Conservation (phyloP, 495 filamentous ascomycete genomes). For the Thozetella sp. region DNA sequence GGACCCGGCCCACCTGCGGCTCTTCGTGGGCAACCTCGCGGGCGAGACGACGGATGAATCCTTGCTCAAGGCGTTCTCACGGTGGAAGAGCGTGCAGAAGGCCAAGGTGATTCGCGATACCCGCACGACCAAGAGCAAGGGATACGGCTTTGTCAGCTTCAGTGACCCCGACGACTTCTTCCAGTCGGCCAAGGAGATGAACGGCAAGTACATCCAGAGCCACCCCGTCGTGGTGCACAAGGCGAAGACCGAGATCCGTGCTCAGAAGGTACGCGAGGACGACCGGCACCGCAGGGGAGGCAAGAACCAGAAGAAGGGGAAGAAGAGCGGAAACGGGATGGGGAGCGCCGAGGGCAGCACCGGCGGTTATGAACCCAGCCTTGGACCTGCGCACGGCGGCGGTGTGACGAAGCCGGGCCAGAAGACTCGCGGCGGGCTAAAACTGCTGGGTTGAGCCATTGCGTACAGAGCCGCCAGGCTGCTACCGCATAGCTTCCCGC, state of each 20-base stretch:
- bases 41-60: slow-evolving; percentile 98
- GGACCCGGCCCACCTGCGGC: slow-evolving; percentile 92
- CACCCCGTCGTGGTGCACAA: slow-evolving; percentile 87
- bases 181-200: slow-evolving; percentile 93
- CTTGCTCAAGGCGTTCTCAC: slow-evolving; percentile 87
- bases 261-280: slow-evolving; percentile 48
- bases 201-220: slow-evolving; percentile 98
- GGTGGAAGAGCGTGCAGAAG: slow-evolving; percentile 86
- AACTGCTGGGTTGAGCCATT: slow-evolving; percentile 73
- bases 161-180: slow-evolving; percentile 95
- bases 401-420: slow-evolving; percentile 77
- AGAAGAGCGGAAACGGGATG: slow-evolving; percentile 31
- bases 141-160: slow-evolving; percentile 96
- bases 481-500: too few species aligned
- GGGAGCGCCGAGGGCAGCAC: slow-evolving; percentile 27
- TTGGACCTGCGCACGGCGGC: slow-evolving; percentile 52
- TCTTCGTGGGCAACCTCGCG: slow-evolving; percentile 97
- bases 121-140: slow-evolving; percentile 90
- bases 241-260: slow-evolving; percentile 87
- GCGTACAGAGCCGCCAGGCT: too few species aligned
- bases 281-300: slow-evolving; percentile 28
- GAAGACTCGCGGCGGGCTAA: slow-evolving; percentile 80
- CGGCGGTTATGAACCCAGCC: slow-evolving; percentile 37
- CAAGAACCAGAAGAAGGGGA: slow-evolving; percentile 33
- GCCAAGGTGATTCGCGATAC: slow-evolving; percentile 96